These are phyloP conservation scores for Pugionium dolabratum DNA, from an alignment of 345 rosid species.

Conservation along the genomic window DNA sequence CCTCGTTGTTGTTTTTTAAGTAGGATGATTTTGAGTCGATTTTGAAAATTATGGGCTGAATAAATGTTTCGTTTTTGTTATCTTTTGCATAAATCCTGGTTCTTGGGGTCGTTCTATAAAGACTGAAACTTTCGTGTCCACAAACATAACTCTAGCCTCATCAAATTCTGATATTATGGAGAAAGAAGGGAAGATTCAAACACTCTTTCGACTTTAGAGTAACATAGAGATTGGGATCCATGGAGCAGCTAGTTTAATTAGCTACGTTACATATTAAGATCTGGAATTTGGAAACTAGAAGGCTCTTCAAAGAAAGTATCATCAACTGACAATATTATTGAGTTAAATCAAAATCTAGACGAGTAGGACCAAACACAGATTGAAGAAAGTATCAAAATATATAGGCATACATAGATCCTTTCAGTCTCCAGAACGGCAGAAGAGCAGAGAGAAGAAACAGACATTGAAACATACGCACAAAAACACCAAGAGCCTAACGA, in stretches of 20 bases:
- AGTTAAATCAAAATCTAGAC: not conserved
- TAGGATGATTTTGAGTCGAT: too few relatives aligned
- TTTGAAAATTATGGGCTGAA: too few relatives aligned
- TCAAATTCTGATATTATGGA: too few relatives aligned
- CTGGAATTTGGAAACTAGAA: not conserved
- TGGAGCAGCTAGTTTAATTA: conserved; percentile 4
- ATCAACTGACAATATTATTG: not conserved
- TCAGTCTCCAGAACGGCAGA: not conserved
- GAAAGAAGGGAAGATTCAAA: too few relatives aligned
- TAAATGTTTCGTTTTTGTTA: too few relatives aligned
- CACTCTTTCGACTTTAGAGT: too few relatives aligned
- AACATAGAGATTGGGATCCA: not conserved
- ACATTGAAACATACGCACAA: too few relatives aligned
- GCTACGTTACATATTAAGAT: not conserved
- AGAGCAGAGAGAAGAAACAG: not conserved
- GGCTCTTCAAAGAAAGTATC: not conserved
- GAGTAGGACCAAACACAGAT: conserved; percentile 4
- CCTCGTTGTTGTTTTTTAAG: too few relatives aligned
- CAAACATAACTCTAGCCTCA: too few relatives aligned
- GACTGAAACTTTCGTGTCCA: not conserved
- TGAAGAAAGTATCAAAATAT: conserved; percentile 6
- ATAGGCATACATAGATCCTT: conserved; percentile 1
- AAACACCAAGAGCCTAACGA: not conserved
- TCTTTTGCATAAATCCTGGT: not conserved
- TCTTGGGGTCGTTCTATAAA: too few relatives aligned